These are phyloP conservation scores for Artemisia argyi DNA, from an alignment of 129 eudicot species.

Conservation along the genomic window DNA sequence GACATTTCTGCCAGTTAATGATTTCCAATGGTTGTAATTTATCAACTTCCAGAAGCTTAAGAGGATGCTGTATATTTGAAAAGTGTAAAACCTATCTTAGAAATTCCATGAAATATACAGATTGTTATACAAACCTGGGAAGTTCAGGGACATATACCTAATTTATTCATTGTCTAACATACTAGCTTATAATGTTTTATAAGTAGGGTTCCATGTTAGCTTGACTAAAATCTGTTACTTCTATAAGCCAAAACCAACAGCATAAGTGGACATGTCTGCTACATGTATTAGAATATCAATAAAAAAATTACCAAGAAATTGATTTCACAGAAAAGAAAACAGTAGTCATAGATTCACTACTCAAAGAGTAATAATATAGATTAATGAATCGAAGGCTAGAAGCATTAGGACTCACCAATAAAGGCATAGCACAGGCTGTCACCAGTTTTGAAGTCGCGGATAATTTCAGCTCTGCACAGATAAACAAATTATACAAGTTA, in stretches of 20 bases:
- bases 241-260: background rate
- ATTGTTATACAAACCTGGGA: background rate
- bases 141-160: background rate
- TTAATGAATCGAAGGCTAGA: background rate
- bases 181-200: background rate
- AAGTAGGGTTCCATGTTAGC: background rate
- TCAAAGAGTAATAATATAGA: background rate
- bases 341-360: background rate
- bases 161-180: constrained; percentile 1
- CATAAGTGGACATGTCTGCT: background rate
- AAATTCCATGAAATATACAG: background rate
- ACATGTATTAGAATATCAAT: constrained; percentile 1
- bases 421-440: constrained; percentile 98
- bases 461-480: constrained; percentile 77
- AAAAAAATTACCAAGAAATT: background rate
- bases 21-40: too few relatives aligned
- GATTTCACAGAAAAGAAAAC: background rate
- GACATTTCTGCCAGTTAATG: too few relatives aligned
- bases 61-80: background rate
- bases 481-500: constrained; percentile 27
- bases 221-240: constrained; percentile 5
- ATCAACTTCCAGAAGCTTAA: too few relatives aligned
- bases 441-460: constrained; percentile 92
- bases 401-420: constrained; percentile 57
- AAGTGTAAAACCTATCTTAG: background rate